Base-by-base conservation (phyloP, 352 stramenopile genomes). In the Thalassiosira ordinaria region DNA sequence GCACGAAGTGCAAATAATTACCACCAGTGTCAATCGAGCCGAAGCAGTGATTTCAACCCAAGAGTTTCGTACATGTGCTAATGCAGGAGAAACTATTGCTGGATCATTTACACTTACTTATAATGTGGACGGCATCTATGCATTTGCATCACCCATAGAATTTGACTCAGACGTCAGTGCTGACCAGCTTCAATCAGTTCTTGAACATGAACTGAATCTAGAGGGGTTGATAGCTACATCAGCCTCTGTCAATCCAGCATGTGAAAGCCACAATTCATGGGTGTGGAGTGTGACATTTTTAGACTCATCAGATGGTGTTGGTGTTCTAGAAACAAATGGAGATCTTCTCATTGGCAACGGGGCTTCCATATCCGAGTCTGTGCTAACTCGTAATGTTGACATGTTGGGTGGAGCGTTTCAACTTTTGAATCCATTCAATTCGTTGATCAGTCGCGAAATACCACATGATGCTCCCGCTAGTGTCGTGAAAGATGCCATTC, bases 261-360 rank as follows among this genome's bases (percentile, higher is more conserved):
- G 91, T 56, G 82, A 85, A 9, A 94, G 89, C 60, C 41, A 71
- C 18, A 89, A 92, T 67, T 82, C 77, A 41, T 93, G 83, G 76
- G 86, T 61, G 13, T 95, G 91, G 91, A 89, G 70, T 0, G 65
- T 95, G 2, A 93, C 87, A 24, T 94, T 94, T 71, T 66, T 89
- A 13, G 87, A 94, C 67, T 73, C 78, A 35, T 82, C 68, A 27
- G 35, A 62, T 24, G 59, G 60, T 52, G 60, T 67, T 75, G 75
- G 67, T 22, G 44, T 71, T 29, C 39, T 90, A 31, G 61, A 81
- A 68, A 82, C 83, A 39, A 76, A 86, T 67, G 74, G 64, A 33
- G 29, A 67, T 46, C 20, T 22, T 1, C 55, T 92, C 6, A 27
- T 63, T 70, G 82, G 77, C 24, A 26, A 26, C 20, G 86, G 83